Percentiles rank a stretch among this genome's conserved stretches.
Evolutionary conservation across 257 asterid species (phyloP).

Genomic region (Cynanchum wilfordii): DNA sequence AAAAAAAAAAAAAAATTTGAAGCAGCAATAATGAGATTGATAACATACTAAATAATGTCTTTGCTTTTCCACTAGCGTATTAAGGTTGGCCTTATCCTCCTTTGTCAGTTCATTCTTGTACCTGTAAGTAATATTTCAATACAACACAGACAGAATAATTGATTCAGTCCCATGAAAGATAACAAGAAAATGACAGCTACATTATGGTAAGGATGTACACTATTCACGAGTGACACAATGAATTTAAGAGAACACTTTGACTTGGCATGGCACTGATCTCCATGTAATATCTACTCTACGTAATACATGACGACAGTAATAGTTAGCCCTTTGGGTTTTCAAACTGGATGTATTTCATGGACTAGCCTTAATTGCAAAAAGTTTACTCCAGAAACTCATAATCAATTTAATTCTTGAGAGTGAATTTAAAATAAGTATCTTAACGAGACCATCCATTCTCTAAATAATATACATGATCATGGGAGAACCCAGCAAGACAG

Average conservation of each 20-base stretch:
- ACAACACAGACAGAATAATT: not conserved
- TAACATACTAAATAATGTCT: constrained; percentile 72
- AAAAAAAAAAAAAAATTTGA: not conserved
- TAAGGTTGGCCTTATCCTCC: constrained; percentile 70
- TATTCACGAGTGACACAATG: not conserved
- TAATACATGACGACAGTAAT: not conserved
- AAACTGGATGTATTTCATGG: not conserved
- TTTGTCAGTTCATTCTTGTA: constrained; percentile 78
- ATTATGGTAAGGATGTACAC: not conserved
- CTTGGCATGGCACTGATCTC: not conserved
- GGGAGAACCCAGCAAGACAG: not conserved
- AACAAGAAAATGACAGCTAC: not conserved
- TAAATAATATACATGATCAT: not conserved
- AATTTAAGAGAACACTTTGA: not conserved
- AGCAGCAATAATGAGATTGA: constrained; percentile 9
- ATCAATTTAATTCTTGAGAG: not conserved
- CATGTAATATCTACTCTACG: not conserved
- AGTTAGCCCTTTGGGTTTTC: not conserved
- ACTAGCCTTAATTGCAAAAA: not conserved
- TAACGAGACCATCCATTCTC: not conserved
- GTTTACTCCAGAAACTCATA: not conserved
- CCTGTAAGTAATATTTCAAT: constrained; percentile 33
- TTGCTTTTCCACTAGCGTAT: constrained; percentile 57
- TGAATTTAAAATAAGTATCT: not conserved
- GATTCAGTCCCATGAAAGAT: not conserved